phyloP scores from a whole-genome alignment of 2,329 filamentous ascomycete species.

The Dactylellina leptospora region DNA sequence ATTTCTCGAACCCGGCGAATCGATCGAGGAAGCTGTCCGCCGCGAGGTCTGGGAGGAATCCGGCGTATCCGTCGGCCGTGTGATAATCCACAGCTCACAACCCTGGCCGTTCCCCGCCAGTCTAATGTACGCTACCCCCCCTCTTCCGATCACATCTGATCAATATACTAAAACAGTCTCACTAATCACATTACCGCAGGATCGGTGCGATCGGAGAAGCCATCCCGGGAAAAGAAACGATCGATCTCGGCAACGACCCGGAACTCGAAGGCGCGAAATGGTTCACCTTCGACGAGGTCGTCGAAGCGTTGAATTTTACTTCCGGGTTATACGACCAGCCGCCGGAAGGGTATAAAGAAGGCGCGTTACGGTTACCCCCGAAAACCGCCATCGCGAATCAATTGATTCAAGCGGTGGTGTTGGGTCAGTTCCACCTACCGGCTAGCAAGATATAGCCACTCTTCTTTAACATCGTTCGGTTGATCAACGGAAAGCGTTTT shows the following conservation, averaged over 20 bases:
- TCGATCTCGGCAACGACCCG: slow-evolving; percentile 84
- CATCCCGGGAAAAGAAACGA: slow-evolving; percentile 78
- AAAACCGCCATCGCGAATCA: slow-evolving; percentile 91
- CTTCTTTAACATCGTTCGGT: too few relatives aligned
- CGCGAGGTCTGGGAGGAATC: slow-evolving; percentile 88
- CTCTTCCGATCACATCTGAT: slow-evolving; percentile 57
- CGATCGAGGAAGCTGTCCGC: slow-evolving; percentile 82
- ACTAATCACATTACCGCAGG: slow-evolving; percentile 1
- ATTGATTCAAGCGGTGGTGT: slow-evolving; percentile 79
- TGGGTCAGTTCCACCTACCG: slow-evolving; percentile 63
- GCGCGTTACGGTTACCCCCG: slow-evolving; percentile 80
- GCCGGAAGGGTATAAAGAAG: slow-evolving; percentile 64
- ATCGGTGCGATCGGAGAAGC: slow-evolving; percentile 89
- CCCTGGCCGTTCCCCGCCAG: slow-evolving; percentile 88
- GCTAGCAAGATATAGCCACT: slow-evolving; percentile 50
- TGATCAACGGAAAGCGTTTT: too few relatives aligned
- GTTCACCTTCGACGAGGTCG: slow-evolving; percentile 83
- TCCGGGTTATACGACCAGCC: slow-evolving; percentile 65
- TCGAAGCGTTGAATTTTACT: slow-evolving; percentile 73
- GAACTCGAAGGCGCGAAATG: slow-evolving; percentile 87
- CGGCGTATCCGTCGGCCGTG: slow-evolving; percentile 77
- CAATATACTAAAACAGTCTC: neutral
- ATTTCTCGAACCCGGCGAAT: slow-evolving; percentile 81
- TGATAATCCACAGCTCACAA: slow-evolving; percentile 83
- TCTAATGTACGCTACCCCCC: slow-evolving; percentile 67